A percentile compares a stretch with the other conserved stretches of the same genome.
phyloP scores from a whole-genome alignment of 2,329 filamentous ascomycete genomes.

The Aspergillus calidoustus region DNA sequence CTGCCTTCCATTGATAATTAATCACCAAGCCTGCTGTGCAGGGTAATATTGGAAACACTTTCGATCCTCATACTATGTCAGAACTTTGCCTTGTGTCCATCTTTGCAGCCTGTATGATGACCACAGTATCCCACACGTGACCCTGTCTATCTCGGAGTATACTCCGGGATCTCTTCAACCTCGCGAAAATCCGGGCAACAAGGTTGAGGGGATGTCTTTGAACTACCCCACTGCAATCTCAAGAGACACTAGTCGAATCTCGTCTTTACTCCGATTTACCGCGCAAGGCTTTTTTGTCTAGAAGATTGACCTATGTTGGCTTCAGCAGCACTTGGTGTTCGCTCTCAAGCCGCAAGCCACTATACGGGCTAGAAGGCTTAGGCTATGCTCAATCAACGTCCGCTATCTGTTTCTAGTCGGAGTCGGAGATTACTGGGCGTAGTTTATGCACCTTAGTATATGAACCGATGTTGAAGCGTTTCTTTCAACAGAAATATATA shows the following conservation, averaged over 20 bases:
- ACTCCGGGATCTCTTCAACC: background rate
- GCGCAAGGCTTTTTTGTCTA: background rate
- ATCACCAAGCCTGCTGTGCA: background rate
- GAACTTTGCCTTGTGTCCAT: background rate
- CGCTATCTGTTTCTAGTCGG: background rate
- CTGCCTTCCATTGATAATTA: background rate
- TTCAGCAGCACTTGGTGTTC: too few relatives aligned
- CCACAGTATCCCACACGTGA: background rate
- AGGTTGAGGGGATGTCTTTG: background rate
- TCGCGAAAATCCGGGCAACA: background rate
- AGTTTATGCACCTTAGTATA: too few relatives aligned
- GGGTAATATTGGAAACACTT: background rate
- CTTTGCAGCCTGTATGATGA: background rate
- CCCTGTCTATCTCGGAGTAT: background rate
- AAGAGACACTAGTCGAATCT: background rate
- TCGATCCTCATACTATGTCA: background rate
- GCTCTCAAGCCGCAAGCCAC: background rate
- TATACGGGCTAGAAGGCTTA: too few relatives aligned
- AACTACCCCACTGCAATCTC: background rate
- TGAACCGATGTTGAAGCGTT: background rate
- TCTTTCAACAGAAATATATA: background rate
- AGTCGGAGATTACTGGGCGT: background rate
- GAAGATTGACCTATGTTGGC: too few relatives aligned
- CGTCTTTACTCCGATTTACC: background rate
- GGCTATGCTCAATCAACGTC: background rate